Percentiles rank a stretch among this genome's conserved stretches.
phyloP scores from a whole-genome alignment of 1,139 yeast genomes.

The Sugiyamaella sp. region DNA sequence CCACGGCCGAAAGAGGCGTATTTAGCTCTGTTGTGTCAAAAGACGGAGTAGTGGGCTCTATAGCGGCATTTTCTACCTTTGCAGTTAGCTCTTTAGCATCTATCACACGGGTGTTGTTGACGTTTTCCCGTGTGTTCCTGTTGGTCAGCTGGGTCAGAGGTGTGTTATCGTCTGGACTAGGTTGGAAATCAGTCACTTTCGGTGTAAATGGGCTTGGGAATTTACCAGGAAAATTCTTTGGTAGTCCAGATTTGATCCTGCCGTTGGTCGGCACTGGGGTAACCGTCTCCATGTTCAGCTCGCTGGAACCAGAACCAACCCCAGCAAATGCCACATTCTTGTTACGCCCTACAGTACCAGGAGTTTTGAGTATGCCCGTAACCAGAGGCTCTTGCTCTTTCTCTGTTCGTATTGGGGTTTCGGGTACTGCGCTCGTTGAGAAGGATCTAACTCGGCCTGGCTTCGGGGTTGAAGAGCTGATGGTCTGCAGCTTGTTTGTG shows the following conservation, averaged over 20 bases:
- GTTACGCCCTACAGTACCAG: constrained; percentile 31
- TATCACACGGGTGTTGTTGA: constrained; percentile 3
- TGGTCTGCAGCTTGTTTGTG: constrained; percentile 17
- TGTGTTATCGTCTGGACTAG: constrained; percentile 8
- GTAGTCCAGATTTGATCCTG: constrained; percentile 31
- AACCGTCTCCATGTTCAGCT: constrained; percentile 3
- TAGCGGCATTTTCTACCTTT: background rate
- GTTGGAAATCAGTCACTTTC: constrained; percentile 14
- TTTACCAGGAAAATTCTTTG: constrained; percentile 34
- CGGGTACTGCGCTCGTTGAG: constrained; percentile 15
- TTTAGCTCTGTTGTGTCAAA: background rate
- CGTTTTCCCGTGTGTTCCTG: constrained; percentile 14
- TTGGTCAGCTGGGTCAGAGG: constrained; percentile 22
- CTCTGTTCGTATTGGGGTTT: constrained; percentile 19
- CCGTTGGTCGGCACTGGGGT: constrained; percentile 12
- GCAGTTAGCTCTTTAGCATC: background rate
- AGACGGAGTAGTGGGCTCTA: constrained; percentile 4
- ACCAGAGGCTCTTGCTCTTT: constrained; percentile 10
- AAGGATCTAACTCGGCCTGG: constrained; percentile 4
- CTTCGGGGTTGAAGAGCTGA: constrained; percentile 20
- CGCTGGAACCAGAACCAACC: background rate
- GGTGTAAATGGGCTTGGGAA: constrained; percentile 36
- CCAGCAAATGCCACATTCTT: constrained; percentile 35
- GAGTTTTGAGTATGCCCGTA: constrained; percentile 37
- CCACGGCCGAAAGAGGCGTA: constrained; percentile 22